These are phyloP conservation scores for Barnettozyma hawaiiensis DNA, from an alignment of 1,139 yeast genomes.

Conservation along the genomic window DNA sequence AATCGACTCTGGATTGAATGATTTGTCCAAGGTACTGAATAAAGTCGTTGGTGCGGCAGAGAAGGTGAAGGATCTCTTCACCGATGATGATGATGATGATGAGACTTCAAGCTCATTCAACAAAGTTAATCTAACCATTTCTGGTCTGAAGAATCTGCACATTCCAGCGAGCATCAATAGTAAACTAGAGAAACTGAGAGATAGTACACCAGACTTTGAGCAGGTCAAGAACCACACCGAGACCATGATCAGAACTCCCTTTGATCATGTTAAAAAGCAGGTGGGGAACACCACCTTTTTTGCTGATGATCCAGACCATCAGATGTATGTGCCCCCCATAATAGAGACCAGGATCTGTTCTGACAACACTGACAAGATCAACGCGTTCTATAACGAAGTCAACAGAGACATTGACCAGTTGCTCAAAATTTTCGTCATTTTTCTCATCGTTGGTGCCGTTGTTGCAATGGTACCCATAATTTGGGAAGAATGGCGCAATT, in stretches of 20 bases:
- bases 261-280: slow-evolving; percentile 42
- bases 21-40: slow-evolving; percentile 48
- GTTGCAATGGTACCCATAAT: slow-evolving; percentile 37
- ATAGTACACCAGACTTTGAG: slow-evolving; percentile 52
- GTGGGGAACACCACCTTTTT: slow-evolving; percentile 29
- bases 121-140: slow-evolving; percentile 55
- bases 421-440: slow-evolving; percentile 35
- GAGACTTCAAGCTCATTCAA: slow-evolving; percentile 29
- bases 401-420: slow-evolving; percentile 30
- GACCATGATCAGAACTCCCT: slow-evolving; percentile 44
- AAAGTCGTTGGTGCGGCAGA: slow-evolving; percentile 40
- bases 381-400: slow-evolving; percentile 31
- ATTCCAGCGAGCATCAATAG: slow-evolving; percentile 59
- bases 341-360: slow-evolving; percentile 25
- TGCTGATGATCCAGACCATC: slow-evolving; percentile 19
- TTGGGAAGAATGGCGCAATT: slow-evolving; percentile 41
- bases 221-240: slow-evolving; percentile 48
- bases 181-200: slow-evolving; percentile 42
- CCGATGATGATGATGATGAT: slow-evolving; percentile 38
- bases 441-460: slow-evolving; percentile 37
- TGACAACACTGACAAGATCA: slow-evolving; percentile 24
- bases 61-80: slow-evolving; percentile 49
- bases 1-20: slow-evolving; percentile 56
- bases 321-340: slow-evolving; percentile 28
- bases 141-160: slow-evolving; percentile 47